Evolutionary conservation across 2,329 filamentous ascomycete genomes (phyloP).

Genomic region (Clarireedia monteithiana): DNA sequence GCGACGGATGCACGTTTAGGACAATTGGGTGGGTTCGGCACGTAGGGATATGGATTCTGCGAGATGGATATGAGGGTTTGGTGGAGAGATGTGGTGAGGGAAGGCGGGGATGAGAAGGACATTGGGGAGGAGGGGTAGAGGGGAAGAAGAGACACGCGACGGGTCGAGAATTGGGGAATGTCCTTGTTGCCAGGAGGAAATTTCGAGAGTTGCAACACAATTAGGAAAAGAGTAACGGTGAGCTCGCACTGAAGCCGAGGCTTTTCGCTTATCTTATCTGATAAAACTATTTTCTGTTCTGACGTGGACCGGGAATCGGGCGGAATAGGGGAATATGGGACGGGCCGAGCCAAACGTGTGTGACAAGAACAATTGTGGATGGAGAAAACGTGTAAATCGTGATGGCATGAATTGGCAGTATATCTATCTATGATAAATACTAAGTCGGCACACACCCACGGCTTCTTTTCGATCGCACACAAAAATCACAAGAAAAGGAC

Average conservation of each 20-base stretch:
- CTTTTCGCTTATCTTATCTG: slow-evolving; percentile 10
- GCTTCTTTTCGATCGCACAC: neutral
- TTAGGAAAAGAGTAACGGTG: neutral
- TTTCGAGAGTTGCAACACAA: neutral
- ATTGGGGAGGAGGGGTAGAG: neutral
- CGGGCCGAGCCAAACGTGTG: neutral
- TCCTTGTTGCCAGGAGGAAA: neutral
- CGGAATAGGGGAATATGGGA: neutral
- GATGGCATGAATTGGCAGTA: neutral
- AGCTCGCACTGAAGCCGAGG: neutral
- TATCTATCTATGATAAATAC: neutral
- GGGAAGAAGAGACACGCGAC: neutral
- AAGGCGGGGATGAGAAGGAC: slow-evolving; percentile 7
- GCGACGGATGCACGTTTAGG: slow-evolving; percentile 53
- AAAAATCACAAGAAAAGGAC: neutral
- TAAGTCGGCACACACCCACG: neutral
- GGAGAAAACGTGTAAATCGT: neutral
- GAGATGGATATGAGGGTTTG: slow-evolving; percentile 29
- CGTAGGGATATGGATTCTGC: slow-evolving; percentile 38
- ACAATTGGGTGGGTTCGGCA: slow-evolving; percentile 35
- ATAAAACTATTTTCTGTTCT: neutral
- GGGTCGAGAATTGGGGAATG: neutral
- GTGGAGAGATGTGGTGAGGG: slow-evolving; percentile 22
- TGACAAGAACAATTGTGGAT: neutral
- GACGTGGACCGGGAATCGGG: neutral